These are phyloP conservation scores for Clitoria ternatea DNA, from an alignment of 306 rosid genomes.

Conservation along the genomic window DNA sequence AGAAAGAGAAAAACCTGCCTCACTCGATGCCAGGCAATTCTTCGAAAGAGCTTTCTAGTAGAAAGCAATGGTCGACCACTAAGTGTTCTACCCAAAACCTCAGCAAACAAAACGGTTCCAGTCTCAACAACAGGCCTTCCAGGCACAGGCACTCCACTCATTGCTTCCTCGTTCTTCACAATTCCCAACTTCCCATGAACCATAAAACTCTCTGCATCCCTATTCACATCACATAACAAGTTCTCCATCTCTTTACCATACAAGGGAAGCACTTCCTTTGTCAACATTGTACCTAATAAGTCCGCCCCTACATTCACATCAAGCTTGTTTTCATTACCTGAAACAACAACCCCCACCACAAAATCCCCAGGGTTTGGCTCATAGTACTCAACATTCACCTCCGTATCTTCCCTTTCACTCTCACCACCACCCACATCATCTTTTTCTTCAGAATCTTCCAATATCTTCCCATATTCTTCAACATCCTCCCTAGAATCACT, in stretches of 20 bases:
- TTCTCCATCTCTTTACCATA: slow-evolving; percentile 79
- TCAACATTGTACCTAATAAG: slow-evolving; percentile 86
- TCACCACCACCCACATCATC: slow-evolving; percentile 20
- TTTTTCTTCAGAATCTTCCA: slow-evolving; percentile 43
- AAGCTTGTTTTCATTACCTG: slow-evolving; percentile 86
- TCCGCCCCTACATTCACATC: slow-evolving; percentile 90
- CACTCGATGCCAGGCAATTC: slow-evolving; percentile 90
- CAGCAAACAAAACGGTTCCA: slow-evolving; percentile 86
- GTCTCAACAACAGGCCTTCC: slow-evolving; percentile 78
- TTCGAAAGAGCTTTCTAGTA: slow-evolving; percentile 75
- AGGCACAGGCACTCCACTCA: slow-evolving; percentile 37
- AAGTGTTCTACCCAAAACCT: slow-evolving; percentile 92
- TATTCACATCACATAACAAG: slow-evolving; percentile 60
- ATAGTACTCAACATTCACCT: slow-evolving; percentile 72
- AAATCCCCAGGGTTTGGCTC: slow-evolving; percentile 93
- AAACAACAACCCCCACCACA: slow-evolving; percentile 90
- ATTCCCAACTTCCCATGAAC: slow-evolving; percentile 80
- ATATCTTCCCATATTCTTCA: slow-evolving; percentile 31
- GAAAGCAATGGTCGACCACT: slow-evolving; percentile 95
- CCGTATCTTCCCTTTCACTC: slow-evolving; percentile 41
- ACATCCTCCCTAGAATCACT: slow-evolving; percentile 39
- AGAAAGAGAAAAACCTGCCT: slow-evolving; percentile 91
- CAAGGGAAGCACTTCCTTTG: slow-evolving; percentile 94
- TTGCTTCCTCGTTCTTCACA: slow-evolving; percentile 67
- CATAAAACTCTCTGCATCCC: slow-evolving; percentile 53